These are phyloP conservation scores for Exutisphaerella laricina DNA, from an alignment of 2,329 filamentous ascomycete species.

Conservation along the genomic window DNA sequence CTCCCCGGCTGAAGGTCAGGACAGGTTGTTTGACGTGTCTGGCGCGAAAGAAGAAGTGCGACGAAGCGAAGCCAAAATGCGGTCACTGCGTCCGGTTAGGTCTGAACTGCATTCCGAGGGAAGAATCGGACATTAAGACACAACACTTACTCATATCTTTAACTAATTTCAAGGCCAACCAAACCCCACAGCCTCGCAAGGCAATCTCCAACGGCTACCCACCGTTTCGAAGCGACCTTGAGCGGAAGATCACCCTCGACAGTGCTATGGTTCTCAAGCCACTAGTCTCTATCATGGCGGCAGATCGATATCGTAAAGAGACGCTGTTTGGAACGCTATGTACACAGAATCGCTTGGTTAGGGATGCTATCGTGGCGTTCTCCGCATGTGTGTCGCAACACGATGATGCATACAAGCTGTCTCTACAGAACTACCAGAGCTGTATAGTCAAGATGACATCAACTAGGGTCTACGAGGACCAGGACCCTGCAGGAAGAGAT, in stretches of 20 bases:
- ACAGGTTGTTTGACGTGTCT: constrained; percentile 89
- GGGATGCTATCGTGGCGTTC: constrained; percentile 18
- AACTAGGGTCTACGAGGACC: constrained; percentile 1
- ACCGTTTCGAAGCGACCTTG: constrained; percentile 11
- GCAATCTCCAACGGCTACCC: constrained; percentile 17
- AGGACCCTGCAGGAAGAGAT: constrained; percentile 8
- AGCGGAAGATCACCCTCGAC: constrained; percentile 9
- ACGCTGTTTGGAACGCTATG: constrained; percentile 13
- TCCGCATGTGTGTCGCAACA: constrained; percentile 8
- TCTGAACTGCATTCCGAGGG: constrained; percentile 11
- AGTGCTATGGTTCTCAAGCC: constrained; percentile 8
- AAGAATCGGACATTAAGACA: neutral
- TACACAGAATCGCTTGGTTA: constrained; percentile 13
- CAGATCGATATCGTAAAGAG: constrained; percentile 7
- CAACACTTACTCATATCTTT: constrained; percentile 3
- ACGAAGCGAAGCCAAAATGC: constrained; percentile 85
- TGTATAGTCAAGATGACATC: constrained; percentile 10
- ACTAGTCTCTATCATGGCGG: constrained; percentile 13
- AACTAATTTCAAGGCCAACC: constrained; percentile 13
- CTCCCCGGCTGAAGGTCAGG: constrained; percentile 49
- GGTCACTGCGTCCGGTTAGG: constrained; percentile 69
- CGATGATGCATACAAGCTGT: constrained; percentile 10
- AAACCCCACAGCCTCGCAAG: neutral
- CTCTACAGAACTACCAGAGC: constrained; percentile 15
- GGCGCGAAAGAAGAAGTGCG: constrained; percentile 91